Base-by-base conservation (phyloP, 179 eudicot genomes). In the Actinidia polygama region DNA sequence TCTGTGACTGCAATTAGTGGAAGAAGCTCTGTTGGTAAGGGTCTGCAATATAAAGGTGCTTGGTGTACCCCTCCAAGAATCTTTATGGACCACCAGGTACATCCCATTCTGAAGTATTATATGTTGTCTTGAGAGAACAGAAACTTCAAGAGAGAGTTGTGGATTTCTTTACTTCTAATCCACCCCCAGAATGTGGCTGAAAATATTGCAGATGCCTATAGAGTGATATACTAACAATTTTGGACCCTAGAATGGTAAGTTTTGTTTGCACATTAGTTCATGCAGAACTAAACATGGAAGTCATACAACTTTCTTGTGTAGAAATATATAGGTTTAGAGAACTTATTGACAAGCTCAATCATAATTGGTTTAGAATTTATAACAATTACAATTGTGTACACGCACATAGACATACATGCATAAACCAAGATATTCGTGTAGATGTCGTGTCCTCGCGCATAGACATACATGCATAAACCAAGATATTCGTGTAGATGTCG, bases 21-120 rank as follows among this genome's bases (percentile, higher is more conserved):
- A 63, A 85, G 94, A 87, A 96, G 98, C 88, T 96, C 98, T 40
- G 85, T 92, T 26, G 95, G 98, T 51, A 87, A 82, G 87, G 94
- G 95, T 40, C 87, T 94, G 86, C 95, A 88, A 78, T 86, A 89
- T 86, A 94, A 92, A 91, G 98, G 97, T 68, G 93, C 98, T 87
- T 96, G 96, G 96, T 96, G 99, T 87, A 96, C 99, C 72, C 99
- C 99, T 23, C 99, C 99, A 40, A 87, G 99, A 86, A 91, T 96
- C 67, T 94, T 94, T 83, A 89, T 91, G 89, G 95, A 92, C 81
- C 91, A 89, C 81, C 98, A 89, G 97, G 98, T 94, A 86, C 21
- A 47, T 2, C 51, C 18, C 7, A 19, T 58, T 51, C 53, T 81
- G 59, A 67, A 75, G 16, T 69, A 50, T 47, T 24, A 15, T 46